These are phyloP conservation scores for Fusarium stilboides DNA, from an alignment of 2,329 filamentous ascomycete species.

Conservation along the genomic window DNA sequence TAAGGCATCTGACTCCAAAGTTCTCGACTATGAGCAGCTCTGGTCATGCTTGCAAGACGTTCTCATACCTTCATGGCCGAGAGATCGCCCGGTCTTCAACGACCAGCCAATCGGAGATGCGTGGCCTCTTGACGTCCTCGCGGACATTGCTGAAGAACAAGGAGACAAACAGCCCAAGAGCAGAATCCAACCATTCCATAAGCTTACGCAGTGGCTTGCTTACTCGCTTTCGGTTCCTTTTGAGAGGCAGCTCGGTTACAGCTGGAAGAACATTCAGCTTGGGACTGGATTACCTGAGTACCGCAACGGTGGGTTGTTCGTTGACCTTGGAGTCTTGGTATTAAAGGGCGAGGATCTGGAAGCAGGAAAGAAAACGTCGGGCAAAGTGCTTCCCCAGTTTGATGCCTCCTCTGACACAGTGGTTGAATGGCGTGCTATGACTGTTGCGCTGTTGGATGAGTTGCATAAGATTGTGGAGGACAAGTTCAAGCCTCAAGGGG, in stretches of 20 bases:
- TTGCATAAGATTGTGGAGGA: slow-evolving; percentile 56
- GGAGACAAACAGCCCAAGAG: not conserved
- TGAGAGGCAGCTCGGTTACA: slow-evolving; percentile 64
- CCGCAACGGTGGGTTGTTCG: slow-evolving; percentile 78
- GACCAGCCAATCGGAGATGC: slow-evolving; percentile 65
- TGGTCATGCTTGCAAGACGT: slow-evolving; percentile 60
- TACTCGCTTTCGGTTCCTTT: slow-evolving; percentile 81
- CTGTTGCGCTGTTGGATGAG: slow-evolving; percentile 69
- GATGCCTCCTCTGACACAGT: slow-evolving; percentile 70
- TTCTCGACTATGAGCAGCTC: slow-evolving; percentile 43
- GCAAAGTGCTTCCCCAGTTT: slow-evolving; percentile 65
- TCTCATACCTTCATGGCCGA: slow-evolving; percentile 66
- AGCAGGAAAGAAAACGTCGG: slow-evolving; percentile 60
- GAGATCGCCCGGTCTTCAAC: slow-evolving; percentile 65
- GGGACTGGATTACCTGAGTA: slow-evolving; percentile 81
- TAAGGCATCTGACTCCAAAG: slow-evolving; percentile 1
- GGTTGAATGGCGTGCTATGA: slow-evolving; percentile 74
- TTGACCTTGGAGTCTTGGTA: slow-evolving; percentile 70
- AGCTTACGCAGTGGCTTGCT: slow-evolving; percentile 80
- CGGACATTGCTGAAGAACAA: not conserved
- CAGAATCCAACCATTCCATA: slow-evolving; percentile 69
- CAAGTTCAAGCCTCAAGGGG: slow-evolving; percentile 51
- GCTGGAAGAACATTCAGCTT: slow-evolving; percentile 67
- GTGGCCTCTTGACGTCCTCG: slow-evolving; percentile 60
- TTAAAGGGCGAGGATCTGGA: slow-evolving; percentile 62